phyloP scores from a whole-genome alignment of 2,329 filamentous ascomycete species.

The Colletotrichum tanaceti region DNA sequence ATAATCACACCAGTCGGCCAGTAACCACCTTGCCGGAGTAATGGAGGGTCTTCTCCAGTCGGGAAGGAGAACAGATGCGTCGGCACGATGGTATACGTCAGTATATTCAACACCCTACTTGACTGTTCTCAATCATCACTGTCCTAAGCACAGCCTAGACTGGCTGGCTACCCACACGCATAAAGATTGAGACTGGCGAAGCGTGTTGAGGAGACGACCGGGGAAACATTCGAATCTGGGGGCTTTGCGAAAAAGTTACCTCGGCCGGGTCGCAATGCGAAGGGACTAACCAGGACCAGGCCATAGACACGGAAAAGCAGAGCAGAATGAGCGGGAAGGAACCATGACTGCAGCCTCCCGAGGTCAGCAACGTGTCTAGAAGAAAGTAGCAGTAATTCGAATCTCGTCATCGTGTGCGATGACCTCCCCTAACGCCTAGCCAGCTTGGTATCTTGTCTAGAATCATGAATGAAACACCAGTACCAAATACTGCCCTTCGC shows the following conservation, averaged over 20 bases:
- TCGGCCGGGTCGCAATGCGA: neutral
- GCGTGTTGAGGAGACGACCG: no score
- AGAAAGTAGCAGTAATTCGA: slow-evolving; percentile 5
- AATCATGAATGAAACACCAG: neutral
- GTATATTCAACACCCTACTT: no score
- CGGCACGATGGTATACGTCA: no score
- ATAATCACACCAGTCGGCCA: no score
- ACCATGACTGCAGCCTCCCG: neutral
- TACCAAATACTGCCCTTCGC: neutral
- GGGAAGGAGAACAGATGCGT: no score
- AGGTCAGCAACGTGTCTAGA: neutral
- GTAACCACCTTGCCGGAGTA: no score
- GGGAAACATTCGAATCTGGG: neutral
- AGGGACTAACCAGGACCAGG: neutral
- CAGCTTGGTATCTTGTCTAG: slow-evolving; percentile 31
- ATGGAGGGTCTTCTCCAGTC: no score
- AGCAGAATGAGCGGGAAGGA: neutral
- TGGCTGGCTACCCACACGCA: no score
- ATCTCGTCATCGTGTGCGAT: slow-evolving; percentile 10
- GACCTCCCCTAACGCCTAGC: slow-evolving; percentile 22
- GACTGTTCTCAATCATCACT: no score
- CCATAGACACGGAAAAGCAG: neutral
- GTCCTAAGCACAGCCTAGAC: no score
- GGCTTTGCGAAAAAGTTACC: no score
- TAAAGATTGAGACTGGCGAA: no score